Evolutionary conservation across 441 rosid genomes (phyloP).

Genomic region (Syzygium malaccense): DNA sequence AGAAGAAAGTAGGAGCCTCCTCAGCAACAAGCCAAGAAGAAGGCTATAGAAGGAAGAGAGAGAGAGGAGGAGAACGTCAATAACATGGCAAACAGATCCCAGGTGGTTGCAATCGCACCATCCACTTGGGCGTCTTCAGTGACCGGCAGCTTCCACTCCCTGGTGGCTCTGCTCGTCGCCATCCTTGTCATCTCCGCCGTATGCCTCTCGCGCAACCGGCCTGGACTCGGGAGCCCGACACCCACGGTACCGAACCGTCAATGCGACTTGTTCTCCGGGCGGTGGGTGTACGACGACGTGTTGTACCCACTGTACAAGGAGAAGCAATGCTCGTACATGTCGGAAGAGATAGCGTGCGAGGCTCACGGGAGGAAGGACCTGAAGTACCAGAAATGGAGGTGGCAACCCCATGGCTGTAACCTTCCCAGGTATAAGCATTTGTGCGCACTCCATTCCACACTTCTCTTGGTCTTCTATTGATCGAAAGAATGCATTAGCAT

Average conservation of each 20-base stretch:
- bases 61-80: not conserved
- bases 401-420: slow-evolving; percentile 57
- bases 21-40: not conserved
- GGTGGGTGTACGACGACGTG: slow-evolving; percentile 47
- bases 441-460: too few species aligned
- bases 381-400: slow-evolving; percentile 42
- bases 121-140: not conserved
- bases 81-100: not conserved
- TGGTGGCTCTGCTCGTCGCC: slow-evolving; percentile 54
- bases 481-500: not conserved
- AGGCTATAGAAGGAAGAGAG: not conserved
- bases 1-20: not conserved
- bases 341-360: slow-evolving; percentile 52
- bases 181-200: slow-evolving; percentile 30
- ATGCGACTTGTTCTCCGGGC: slow-evolving; percentile 46
- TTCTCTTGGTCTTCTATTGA: too few species aligned
- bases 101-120: not conserved
- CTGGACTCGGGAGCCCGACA: not conserved
- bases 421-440: slow-evolving; percentile 39
- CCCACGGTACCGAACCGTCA: not conserved
- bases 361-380: slow-evolving; percentile 48
- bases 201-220: slow-evolving; percentile 27
- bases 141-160: slow-evolving; percentile 42
- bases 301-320: slow-evolving; percentile 42
- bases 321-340: slow-evolving; percentile 44